A percentile compares a stretch with the other conserved stretches of the same genome.
Conservation (phyloP, 176 grass and related monocot genomes). For the Avena eriantha region DNA sequence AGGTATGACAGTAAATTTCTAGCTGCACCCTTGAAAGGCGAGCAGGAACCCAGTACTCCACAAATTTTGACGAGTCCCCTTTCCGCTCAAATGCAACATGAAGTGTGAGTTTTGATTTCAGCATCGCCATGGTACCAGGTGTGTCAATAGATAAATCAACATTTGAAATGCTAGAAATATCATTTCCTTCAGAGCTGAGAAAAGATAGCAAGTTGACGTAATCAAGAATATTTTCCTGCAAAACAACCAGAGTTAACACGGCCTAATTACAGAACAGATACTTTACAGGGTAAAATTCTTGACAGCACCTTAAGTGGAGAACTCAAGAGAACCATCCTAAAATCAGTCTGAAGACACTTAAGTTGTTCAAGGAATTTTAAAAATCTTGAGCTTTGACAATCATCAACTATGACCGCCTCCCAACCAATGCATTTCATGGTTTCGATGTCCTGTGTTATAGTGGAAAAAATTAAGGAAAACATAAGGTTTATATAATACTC, state of each 20-base stretch:
- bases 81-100: slow-evolving; percentile 72
- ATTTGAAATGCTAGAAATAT: slow-evolving; percentile 39
- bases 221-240: slow-evolving; percentile 80
- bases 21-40: slow-evolving; percentile 80
- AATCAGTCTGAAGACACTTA: slow-evolving; percentile 68
- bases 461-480: slow-evolving; percentile 23
- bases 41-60: slow-evolving; percentile 91
- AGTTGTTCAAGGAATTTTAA: slow-evolving; percentile 73
- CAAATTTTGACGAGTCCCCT: slow-evolving; percentile 73
- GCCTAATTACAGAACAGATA: slow-evolving; percentile 26
- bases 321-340: slow-evolving; percentile 77
- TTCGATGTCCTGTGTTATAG: slow-evolving; percentile 64
- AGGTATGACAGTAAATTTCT: slow-evolving; percentile 78
- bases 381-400: slow-evolving; percentile 76
- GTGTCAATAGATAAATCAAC: slow-evolving; percentile 49
- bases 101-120: slow-evolving; percentile 65
- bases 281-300: slow-evolving; percentile 7
- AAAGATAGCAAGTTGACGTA: slow-evolving; percentile 82
- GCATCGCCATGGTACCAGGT: slow-evolving; percentile 48
- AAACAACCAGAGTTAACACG: slow-evolving; percentile 52
- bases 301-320: slow-evolving; percentile 65
- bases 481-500: slow-evolving; percentile 5
- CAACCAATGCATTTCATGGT: slow-evolving; percentile 61
- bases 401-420: slow-evolving; percentile 80
- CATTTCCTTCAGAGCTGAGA: slow-evolving; percentile 58